phyloP scores from a whole-genome alignment of 2,329 filamentous ascomycete genomes.

The Celoporthe dispersa region DNA sequence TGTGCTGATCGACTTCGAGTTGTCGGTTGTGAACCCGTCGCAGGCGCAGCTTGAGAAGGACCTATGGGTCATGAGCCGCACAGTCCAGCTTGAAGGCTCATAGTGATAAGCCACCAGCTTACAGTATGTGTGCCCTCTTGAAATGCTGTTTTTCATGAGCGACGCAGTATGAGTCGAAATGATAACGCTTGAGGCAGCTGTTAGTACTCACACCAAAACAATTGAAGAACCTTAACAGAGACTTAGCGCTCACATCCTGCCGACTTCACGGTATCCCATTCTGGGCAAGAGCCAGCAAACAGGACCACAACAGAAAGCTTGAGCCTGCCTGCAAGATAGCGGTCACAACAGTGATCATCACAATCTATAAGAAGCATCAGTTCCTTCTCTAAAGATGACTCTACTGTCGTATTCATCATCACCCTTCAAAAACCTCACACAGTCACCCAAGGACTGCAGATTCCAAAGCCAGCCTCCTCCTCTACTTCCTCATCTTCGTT shows the following conservation, averaged over 20 bases:
- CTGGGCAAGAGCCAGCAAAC: not conserved
- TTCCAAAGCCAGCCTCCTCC: not conserved
- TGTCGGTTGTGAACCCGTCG: conserved; percentile 18
- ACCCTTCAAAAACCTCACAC: not conserved
- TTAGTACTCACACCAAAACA: not conserved
- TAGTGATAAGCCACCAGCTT: not conserved
- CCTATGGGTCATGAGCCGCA: conserved; percentile 26
- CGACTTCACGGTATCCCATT: not conserved
- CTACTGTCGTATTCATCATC: not conserved
- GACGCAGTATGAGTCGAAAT: conserved; percentile 29
- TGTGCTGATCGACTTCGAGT: conserved; percentile 32
- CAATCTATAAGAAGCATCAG: not conserved
- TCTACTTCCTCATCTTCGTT: not conserved
- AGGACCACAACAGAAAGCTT: not conserved
- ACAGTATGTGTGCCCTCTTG: no score
- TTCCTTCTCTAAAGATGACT: not conserved
- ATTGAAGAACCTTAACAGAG: not conserved
- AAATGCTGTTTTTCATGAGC: not conserved
- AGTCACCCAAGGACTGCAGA: not conserved
- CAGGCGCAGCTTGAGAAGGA: conserved; percentile 24
- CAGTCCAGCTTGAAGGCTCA: not conserved
- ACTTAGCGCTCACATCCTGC: not conserved
- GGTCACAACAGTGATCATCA: not conserved
- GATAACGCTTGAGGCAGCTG: not conserved
- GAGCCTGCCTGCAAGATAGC: not conserved